Evolutionary conservation across 169 alveolate species (phyloP), one percentile per base, ranked within the genome.

Genomic region (Eimeria brunetti): DNA sequence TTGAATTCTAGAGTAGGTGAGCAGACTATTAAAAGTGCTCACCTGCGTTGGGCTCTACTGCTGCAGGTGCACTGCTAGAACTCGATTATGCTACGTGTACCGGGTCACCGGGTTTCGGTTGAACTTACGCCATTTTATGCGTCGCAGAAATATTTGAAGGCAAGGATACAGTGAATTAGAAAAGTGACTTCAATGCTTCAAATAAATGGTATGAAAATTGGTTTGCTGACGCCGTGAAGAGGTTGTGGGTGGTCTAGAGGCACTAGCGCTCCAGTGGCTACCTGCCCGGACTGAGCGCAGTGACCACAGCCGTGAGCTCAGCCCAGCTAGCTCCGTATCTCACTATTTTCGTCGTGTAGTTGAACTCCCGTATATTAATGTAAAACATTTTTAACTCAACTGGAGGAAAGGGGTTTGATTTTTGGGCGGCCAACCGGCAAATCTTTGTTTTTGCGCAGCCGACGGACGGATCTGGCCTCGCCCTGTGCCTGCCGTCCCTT

Each of bases 121-220:
- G 2, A 30, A 78, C 88, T 78, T 78, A 78, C 88, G 62, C 67
- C 88, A 78, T 78, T 78, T 78, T 78, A n/a, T 78, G 41, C 27
- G 67, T 44, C n/a, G 60, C 16, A 49, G 67, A 38, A 7, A n/a
- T 46, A 49, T 44, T 78, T 78, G 38, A 30, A 73, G 4, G 18
- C 11, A n/a, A 73, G 30, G 83, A 36, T 16, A 18, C 83, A 5
- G 83, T 20, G 33, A 36, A 73, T 30, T 38, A 16, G 80, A 18
- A 33, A 44, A 78, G 1, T 27, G 46, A 51, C 9, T 46, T 0
- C 46, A 44, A 2, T 4, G 18, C 0, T 76, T 27, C 30, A 76
- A 41, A 16, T 46, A 76, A n/a, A 76, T 20, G 9, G 1, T 41
- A 38, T 44, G 41, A 16, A 53, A 80, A 30, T 11, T 12, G 0